Conservation (phyloP, 1,284 basidiomycete species). For the Irpex rosettiformis region DNA sequence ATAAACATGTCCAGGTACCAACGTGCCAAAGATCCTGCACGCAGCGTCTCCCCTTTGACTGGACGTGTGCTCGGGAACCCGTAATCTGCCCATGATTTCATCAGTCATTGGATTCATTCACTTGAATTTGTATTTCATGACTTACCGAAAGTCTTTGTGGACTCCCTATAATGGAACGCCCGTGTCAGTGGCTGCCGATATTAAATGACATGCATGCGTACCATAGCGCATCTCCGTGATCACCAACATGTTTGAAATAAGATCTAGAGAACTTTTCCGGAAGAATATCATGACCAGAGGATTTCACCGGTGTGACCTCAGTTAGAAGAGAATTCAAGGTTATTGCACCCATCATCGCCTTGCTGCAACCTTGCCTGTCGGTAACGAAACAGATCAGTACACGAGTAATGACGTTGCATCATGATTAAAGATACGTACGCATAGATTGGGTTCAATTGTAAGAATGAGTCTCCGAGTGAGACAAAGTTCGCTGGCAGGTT, state of each 20-base stretch:
- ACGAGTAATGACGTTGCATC: not conserved
- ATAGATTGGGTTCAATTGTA: constrained; percentile 16
- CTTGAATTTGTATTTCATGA: not conserved
- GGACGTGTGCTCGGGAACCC: constrained; percentile 16
- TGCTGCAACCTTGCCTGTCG: constrained; percentile 16
- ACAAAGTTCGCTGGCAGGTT: constrained; percentile 12
- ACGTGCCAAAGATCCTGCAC: constrained; percentile 10
- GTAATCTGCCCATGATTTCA: constrained; percentile 5
- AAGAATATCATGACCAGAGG: not conserved
- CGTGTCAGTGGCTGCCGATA: not conserved
- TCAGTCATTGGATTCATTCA: not conserved
- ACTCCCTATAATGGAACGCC: constrained; percentile 10
- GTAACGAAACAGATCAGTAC: not conserved
- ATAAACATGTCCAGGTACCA: constrained; percentile 17
- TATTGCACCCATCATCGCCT: constrained; percentile 16
- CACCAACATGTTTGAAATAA: constrained; percentile 11
- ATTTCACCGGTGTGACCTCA: not conserved
- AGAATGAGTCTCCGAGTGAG: constrained; percentile 13
- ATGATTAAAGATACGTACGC: constrained; percentile 7
- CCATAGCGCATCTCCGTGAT: constrained; percentile 16
- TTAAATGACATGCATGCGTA: not conserved
- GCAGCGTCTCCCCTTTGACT: constrained; percentile 10
- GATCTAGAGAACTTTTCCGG: constrained; percentile 6
- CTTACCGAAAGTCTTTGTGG: constrained; percentile 15
- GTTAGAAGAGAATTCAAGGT: constrained; percentile 12